phyloP scores from a whole-genome alignment of 345 rosid genomes.

The Heritiera fomes region DNA sequence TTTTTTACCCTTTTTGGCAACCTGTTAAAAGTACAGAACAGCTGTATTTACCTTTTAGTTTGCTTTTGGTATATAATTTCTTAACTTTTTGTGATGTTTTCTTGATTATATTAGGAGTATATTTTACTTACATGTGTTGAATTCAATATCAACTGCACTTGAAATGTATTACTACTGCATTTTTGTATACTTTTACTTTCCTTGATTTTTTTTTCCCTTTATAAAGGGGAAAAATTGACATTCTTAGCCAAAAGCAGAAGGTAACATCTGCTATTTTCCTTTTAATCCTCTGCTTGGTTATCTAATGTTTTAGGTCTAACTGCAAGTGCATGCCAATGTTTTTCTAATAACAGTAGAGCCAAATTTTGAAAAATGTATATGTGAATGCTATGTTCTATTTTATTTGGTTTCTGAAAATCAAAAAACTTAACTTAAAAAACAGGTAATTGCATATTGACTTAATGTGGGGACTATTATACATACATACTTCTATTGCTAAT shows the following conservation, averaged over 20 bases:
- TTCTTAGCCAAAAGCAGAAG: neutral
- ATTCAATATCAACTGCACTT: neutral
- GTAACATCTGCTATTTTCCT: neutral
- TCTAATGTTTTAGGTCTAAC: neutral
- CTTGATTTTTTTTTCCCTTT: neutral
- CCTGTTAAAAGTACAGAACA: neutral
- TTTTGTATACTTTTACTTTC: neutral
- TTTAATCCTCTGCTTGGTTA: neutral
- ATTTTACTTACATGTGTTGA: neutral
- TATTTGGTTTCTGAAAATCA: neutral
- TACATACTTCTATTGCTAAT: neutral
- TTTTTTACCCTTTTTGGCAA: neutral
- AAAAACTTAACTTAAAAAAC: neutral
- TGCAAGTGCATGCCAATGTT: neutral
- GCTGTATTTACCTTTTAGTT: neutral
- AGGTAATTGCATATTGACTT: neutral
- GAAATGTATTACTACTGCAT: neutral
- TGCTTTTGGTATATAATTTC: neutral
- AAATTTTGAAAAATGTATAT: neutral
- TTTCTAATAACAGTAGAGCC: neutral
- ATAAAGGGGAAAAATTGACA: no score
- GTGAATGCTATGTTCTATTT: neutral
- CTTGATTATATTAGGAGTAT: neutral
- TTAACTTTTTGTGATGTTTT: neutral
- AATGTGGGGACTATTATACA: neutral